Evolutionary conservation across 495 filamentous ascomycete species (phyloP).

Genomic region (Podospora sp.): DNA sequence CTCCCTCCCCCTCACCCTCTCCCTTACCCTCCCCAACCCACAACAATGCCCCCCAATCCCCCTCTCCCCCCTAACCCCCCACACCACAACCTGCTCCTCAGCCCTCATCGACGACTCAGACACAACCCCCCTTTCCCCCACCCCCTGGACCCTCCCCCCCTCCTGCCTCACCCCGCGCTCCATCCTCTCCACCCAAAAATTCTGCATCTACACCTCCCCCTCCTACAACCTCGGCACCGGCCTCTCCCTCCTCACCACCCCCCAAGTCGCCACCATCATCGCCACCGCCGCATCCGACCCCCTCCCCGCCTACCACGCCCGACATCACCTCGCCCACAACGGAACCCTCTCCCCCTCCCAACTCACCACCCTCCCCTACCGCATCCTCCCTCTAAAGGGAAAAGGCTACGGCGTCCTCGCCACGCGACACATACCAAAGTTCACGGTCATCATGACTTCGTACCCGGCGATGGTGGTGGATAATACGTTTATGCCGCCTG

Average conservation of each 20-base stretch:
- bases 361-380: slow-evolving; percentile 26
- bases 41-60: neutral
- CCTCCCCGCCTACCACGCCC: slow-evolving; percentile 21
- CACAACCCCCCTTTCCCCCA: neutral
- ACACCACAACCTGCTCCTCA: neutral
- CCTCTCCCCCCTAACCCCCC: neutral
- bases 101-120: slow-evolving; percentile 19
- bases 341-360: neutral
- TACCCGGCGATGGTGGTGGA: slow-evolving; percentile 36
- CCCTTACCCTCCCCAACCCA: neutral
- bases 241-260: slow-evolving; percentile 33
- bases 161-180: slow-evolving; percentile 19
- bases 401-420: slow-evolving; percentile 39
- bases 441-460: slow-evolving; percentile 34
- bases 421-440: slow-evolving; percentile 32
- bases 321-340: neutral
- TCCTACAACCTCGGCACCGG: slow-evolving; percentile 33
- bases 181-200: slow-evolving; percentile 21
- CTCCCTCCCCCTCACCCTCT: neutral
- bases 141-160: slow-evolving; percentile 25
- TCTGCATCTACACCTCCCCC: slow-evolving; percentile 38
- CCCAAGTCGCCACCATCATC: slow-evolving; percentile 34
- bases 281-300: slow-evolving; percentile 22
- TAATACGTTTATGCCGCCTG: slow-evolving; percentile 30
- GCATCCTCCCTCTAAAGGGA: slow-evolving; percentile 27